Evolutionary conservation across 2,329 filamentous ascomycete species (phyloP), one percentile per base, ranked within the genome.

Genomic region (Aspergillus caelatus): DNA sequence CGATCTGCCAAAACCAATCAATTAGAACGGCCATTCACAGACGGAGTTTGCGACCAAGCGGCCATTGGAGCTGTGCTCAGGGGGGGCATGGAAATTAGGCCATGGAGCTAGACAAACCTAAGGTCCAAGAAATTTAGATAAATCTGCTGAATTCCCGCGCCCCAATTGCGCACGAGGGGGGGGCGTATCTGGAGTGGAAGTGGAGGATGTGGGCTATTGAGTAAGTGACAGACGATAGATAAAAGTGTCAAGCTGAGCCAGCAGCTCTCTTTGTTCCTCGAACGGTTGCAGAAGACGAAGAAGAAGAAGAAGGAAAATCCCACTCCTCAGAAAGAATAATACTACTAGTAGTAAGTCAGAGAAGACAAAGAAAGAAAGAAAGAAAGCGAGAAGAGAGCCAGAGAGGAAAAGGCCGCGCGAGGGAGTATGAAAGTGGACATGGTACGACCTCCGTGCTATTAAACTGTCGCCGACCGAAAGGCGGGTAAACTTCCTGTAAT

Each of bases 1-100:
- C 64, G 68, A 71, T 71, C 69, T 70, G 68, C 69, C 65, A 62
- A 67, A 56, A 67, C 67, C 67, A 70, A 70, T 70, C 68, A 71
- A 60, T 64, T 62, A 63, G 26, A 53, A 65, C 57, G 60, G 62
- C 64, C 67, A 66, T 69, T 68, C 65, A 67, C 60, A 54, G 67
- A 66, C 60, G 60, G 54, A 34, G 45, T 59, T 48, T 60, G 60
- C 52, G 58, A 64, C 56, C 50, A 61, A 62, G 60, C 60, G 65
- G 65, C 52, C 53, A 58, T 66, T 53, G 43, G 58, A 64, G 60
- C 58, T 64, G 61, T 61, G 7, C 14, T 68, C 66, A 65, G 63
- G 65, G 34, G 34, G 65, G 14, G 6, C 12, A 32, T 34, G 60
- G 46, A 48, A 57, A 57, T 43, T 60, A n/a, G 46, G 46, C 21